Evolutionary conservation across 2,329 filamentous ascomycete genomes (phyloP), one percentile per base, ranked within the genome.

Genomic region (Dactylella cylindrospora): DNA sequence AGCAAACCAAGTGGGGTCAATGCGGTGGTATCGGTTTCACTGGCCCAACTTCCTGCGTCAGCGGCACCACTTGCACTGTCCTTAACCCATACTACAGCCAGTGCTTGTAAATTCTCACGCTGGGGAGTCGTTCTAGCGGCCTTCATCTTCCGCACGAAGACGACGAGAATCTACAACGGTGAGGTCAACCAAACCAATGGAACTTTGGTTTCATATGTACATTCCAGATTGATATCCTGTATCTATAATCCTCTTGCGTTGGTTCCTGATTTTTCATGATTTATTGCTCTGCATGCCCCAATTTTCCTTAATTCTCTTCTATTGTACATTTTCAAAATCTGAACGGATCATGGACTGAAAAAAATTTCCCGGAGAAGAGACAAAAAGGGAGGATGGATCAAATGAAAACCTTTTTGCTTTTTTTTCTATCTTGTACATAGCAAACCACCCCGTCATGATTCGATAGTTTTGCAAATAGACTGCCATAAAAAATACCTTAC

Each of bases 41-140:
- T 50, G 66, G 67, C 9, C 38, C 50, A 20, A 69, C 65, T 28
- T 32, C 29, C 22, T 69, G 67, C 54, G 65, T 55, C 25, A 36
- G 60, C 22, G 52, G 60, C 12, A 64, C 31, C 19, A 49, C 51
- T 29, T 70, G 68, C 61, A 40, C 22, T 4, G 39, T 53, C 17
- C 29, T 45, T 28, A 68, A 68, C 52, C 43, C 55, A 19, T 70
- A 66, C 55, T 68, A 70, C 46, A 65, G 52, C 25, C 68, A 70
- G 64, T 70, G 69, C 57, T 60, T 65, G 19, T 66, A 62, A 64
- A 28, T 25, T 41, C 28, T 32, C 36, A 19, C 46, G 20, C 17
- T 41, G 26, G 39, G 35, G 29, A 31, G 53, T 49, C 29, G 12
- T 40, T 22, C 33, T 55, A 55, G 43, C 36, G 5, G 31, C 32